phyloP scores from a whole-genome alignment of 176 grass and related monocot species.

The Eragrostis nindensis region DNA sequence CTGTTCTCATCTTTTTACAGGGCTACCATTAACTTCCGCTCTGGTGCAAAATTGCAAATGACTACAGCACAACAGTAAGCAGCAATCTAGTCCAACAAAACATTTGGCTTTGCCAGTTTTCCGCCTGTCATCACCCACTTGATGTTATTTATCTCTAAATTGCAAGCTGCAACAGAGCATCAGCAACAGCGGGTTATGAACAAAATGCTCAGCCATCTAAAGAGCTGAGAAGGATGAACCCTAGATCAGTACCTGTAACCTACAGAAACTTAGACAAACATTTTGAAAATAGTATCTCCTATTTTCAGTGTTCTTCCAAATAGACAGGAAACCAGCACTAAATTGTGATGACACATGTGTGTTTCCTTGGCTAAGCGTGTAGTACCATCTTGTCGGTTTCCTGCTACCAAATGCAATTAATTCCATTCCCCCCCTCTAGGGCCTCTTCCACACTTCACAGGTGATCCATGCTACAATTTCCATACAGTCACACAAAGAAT shows the following conservation, averaged over 20 bases:
- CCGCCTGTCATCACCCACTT: neutral
- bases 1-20: slow-evolving; percentile 5
- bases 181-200: neutral
- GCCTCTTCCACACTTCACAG: neutral
- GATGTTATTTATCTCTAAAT: slow-evolving; percentile 26
- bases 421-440: neutral
- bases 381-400: neutral
- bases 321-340: neutral
- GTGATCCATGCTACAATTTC: neutral
- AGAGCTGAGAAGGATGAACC: neutral
- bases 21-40: neutral
- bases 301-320: neutral
- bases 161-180: neutral
- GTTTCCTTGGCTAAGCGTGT: neutral
- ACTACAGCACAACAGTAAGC: neutral
- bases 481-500: neutral
- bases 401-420: neutral
- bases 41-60: neutral
- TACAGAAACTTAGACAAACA: neutral
- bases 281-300: neutral
- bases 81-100: neutral
- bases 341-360: neutral
- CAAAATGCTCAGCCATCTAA: neutral
- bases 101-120: neutral
- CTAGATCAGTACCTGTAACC: neutral